These are phyloP conservation scores for Aureobasidium sp. DNA, from an alignment of 2,329 filamentous ascomycete species.

Conservation along the genomic window DNA sequence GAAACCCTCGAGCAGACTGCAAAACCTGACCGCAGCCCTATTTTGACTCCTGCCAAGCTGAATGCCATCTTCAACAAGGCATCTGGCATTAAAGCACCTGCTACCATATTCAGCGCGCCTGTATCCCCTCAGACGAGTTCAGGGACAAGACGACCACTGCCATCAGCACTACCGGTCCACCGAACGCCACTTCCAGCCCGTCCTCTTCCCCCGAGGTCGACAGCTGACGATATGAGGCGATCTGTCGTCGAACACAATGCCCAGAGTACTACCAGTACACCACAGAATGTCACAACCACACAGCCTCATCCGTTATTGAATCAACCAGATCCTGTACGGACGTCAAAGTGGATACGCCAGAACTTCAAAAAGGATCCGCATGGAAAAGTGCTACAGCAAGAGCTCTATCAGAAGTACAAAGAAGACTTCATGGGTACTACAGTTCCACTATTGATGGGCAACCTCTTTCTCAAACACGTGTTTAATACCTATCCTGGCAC, in stretches of 20 bases:
- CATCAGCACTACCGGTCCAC: not conserved
- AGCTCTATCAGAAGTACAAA: constrained; percentile 1
- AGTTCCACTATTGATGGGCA: not conserved
- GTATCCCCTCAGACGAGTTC: not conserved
- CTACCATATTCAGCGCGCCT: not conserved
- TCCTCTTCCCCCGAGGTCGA: not conserved
- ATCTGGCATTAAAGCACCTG: not conserved
- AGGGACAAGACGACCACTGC: not conserved
- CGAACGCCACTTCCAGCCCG: not conserved
- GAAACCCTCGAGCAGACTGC: not conserved
- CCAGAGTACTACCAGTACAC: not conserved
- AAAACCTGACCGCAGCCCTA: not conserved
- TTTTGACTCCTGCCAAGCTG: constrained; percentile 5
- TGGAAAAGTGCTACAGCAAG: not conserved
- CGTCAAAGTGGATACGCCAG: not conserved
- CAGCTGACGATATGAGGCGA: not conserved
- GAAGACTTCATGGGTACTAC: not conserved
- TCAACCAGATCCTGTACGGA: not conserved
- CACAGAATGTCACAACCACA: not conserved
- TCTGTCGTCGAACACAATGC: constrained; percentile 8
- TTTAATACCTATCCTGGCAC: not conserved
- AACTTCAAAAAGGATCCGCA: not conserved
- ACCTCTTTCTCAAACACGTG: not conserved
- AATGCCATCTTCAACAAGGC: not conserved
- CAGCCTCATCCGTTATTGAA: not conserved